Percentiles rank a stretch among this genome's conserved stretches.
Conservation (phyloP, 2,329 filamentous ascomycete species). For the Trichoderma sp. region DNA sequence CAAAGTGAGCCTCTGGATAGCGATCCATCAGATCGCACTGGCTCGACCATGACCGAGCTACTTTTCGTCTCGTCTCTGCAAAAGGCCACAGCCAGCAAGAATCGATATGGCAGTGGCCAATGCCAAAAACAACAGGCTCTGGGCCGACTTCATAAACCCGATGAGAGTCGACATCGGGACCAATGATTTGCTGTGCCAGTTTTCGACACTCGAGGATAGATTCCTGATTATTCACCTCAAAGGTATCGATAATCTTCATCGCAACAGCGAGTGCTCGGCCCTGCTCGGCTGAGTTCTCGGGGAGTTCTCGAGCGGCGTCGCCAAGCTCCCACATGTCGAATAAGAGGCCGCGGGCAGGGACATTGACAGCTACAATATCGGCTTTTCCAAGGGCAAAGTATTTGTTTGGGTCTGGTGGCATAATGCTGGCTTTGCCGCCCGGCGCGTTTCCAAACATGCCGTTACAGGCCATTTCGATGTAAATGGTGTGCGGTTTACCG, state of each 20-base stretch:
- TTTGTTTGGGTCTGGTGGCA: conserved; percentile 83
- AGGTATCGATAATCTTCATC: conserved; percentile 87
- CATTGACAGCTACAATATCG: conserved; percentile 85
- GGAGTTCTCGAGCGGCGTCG: conserved; percentile 90
- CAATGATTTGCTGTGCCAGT: conserved; percentile 81
- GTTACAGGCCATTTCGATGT: conserved; percentile 98
- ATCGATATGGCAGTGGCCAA: conserved; percentile 97
- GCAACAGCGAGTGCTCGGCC: conserved; percentile 82
- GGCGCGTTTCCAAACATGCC: conserved; percentile 95
- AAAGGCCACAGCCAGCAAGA: conserved; percentile 99
- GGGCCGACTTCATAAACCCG: conserved; percentile 80
- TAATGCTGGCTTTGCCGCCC: conserved; percentile 75
- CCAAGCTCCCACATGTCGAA: conserved; percentile 96
- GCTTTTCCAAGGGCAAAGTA: conserved; percentile 76
- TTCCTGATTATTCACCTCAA: conserved; percentile 76
- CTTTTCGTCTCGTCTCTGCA: conserved; percentile 96
- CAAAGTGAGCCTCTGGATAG: conserved; percentile 91
- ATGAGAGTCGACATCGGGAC: conserved; percentile 75
- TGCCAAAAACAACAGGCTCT: conserved; percentile 77
- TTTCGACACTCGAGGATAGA: conserved; percentile 78
- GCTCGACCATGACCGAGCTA: conserved; percentile 93
- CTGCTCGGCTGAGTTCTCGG: conserved; percentile 82
- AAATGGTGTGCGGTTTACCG: conserved; percentile 84
- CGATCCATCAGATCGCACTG: conserved; percentile 94
- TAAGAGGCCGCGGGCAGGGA: conserved; percentile 77